phyloP scores from a whole-genome alignment of 495 filamentous ascomycete genomes.

The Aspergillus bertholletiae region DNA sequence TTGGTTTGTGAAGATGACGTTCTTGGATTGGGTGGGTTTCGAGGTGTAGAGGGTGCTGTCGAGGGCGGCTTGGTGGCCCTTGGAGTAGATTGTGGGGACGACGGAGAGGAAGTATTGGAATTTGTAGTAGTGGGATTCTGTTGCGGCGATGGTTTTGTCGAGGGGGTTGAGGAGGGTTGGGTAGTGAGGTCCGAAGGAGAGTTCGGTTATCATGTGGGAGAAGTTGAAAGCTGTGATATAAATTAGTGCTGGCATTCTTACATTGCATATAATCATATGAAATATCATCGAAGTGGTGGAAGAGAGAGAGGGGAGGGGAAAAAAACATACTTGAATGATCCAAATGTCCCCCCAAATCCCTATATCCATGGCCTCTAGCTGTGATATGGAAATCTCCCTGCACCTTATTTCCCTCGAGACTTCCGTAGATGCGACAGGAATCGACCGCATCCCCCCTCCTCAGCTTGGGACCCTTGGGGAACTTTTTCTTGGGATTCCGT shows the following conservation, averaged over 20 bases:
- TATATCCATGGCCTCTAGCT: conserved; percentile 90
- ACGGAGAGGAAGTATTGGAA: conserved; percentile 98
- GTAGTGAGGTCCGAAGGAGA: conserved; percentile 95
- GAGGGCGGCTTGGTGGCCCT: conserved; percentile 48
- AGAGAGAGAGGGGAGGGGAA: not conserved
- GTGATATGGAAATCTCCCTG: conserved; percentile 99
- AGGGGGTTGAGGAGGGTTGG: conserved; percentile 92
- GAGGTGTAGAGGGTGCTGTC: conserved; percentile 24
- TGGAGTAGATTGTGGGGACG: conserved; percentile 90
- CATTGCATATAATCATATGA: no score
- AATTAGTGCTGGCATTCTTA: no score
- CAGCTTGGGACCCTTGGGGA: conserved; percentile 65
- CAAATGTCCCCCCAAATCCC: conserved; percentile 73
- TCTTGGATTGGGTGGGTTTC: conserved; percentile 18
- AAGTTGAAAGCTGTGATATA: conserved; percentile 97
- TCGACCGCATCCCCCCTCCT: conserved; percentile 52
- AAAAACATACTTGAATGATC: conserved; percentile 68
- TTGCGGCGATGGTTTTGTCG: conserved; percentile 79
- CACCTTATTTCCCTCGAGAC: conserved; percentile 88
- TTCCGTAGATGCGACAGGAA: conserved; percentile 84
- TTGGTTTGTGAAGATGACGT: conserved; percentile 88
- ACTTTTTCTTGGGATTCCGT: conserved; percentile 48
- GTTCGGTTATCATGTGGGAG: conserved; percentile 92
- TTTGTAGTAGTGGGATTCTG: conserved; percentile 79
- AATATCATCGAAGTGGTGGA: no score